Conservation (phyloP, 208 protist species). For the Wallacemonas sp. region DNA sequence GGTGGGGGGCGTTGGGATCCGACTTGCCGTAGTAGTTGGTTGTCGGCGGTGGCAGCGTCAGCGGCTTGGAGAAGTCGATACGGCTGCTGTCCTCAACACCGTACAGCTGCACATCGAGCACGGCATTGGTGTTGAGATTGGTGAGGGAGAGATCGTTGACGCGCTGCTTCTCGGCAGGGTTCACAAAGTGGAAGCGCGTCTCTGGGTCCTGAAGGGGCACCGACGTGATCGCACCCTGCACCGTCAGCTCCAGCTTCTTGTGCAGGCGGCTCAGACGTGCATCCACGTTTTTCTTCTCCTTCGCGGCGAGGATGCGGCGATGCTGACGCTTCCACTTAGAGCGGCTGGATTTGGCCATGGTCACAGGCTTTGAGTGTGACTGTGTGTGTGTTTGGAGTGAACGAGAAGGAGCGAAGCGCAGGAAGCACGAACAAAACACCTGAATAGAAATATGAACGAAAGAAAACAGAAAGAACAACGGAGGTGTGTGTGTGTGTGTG, state of each 20-base stretch:
- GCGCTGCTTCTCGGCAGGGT: conserved; percentile 44
- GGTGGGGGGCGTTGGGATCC: conserved; percentile 58
- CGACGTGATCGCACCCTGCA: conserved; percentile 62
- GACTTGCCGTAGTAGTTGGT: conserved; percentile 74
- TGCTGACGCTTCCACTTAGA: conserved; percentile 89
- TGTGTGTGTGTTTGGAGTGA: conserved; percentile 10
- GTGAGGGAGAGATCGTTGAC: neutral
- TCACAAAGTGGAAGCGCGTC: conserved; percentile 79
- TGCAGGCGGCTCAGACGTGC: conserved; percentile 58
- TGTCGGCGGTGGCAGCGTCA: conserved; percentile 43
- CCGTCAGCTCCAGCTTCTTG: conserved; percentile 71
- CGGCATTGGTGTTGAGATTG: conserved; percentile 60
- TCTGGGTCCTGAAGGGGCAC: conserved; percentile 77
- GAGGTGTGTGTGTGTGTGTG: neutral
- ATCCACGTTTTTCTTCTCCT: conserved; percentile 37
- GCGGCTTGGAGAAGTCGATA: conserved; percentile 68
- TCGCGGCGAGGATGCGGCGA: conserved; percentile 52
- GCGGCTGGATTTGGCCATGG: conserved; percentile 84
- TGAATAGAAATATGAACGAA: neutral
- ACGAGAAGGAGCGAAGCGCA: neutral
- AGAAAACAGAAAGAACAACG: conserved; percentile 11
- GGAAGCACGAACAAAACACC: neutral
- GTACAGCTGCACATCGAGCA: conserved; percentile 7
- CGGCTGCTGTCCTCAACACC: conserved; percentile 5
- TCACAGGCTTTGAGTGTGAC: too few relatives aligned